These are phyloP conservation scores for Eucalyptus sideroxylon DNA, from an alignment of 345 rosid species.

Conservation along the genomic window DNA sequence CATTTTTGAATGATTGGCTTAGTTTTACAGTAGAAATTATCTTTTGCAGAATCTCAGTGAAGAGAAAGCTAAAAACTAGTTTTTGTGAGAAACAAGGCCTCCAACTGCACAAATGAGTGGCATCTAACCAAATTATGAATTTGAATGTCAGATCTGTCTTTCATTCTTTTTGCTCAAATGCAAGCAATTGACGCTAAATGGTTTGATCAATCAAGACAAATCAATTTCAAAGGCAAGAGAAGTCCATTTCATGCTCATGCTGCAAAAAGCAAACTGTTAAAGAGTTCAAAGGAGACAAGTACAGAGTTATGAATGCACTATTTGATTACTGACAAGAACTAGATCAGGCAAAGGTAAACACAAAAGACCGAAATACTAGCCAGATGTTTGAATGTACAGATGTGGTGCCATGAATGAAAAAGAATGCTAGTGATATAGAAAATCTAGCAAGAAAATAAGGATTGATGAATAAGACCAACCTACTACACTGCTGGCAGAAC, in stretches of 20 bases:
- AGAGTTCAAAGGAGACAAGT: not conserved
- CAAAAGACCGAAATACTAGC: not conserved
- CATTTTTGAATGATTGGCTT: not conserved
- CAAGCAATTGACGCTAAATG: not conserved
- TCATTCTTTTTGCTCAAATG: not conserved
- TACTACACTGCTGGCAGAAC: conserved; percentile 94
- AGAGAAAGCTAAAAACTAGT: not conserved
- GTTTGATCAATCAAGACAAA: not conserved
- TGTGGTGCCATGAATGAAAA: not conserved
- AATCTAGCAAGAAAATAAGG: not conserved
- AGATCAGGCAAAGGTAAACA: not conserved
- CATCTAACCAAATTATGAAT: not conserved
- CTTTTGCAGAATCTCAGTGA: not conserved
- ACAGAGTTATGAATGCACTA: not conserved
- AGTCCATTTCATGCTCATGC: not conserved
- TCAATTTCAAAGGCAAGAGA: not conserved
- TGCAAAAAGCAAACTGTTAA: not conserved
- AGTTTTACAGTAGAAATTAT: not conserved
- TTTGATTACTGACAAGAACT: not conserved
- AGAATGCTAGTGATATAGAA: not conserved
- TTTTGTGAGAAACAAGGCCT: not conserved
- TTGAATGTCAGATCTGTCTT: not conserved
- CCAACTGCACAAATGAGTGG: not conserved
- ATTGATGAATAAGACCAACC: conserved; percentile 16
- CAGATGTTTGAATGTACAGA: not conserved